Percentiles rank a stretch among this genome's conserved stretches.
phyloP scores from a whole-genome alignment of 768 basidiomycete species.

The Austroboletus eburneus region DNA sequence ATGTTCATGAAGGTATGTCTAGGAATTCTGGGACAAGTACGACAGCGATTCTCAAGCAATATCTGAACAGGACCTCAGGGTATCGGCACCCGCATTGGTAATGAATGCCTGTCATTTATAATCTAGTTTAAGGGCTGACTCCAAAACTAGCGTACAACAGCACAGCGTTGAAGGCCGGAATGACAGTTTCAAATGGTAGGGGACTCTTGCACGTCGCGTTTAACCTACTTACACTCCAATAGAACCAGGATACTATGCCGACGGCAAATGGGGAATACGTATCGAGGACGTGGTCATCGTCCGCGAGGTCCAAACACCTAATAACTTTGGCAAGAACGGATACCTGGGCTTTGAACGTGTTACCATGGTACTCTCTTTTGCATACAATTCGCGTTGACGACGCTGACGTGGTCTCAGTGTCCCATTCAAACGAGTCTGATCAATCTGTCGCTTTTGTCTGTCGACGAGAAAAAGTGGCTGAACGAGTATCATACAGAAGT shows the following conservation, averaged over 20 bases:
- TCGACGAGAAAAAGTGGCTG: conserved; percentile 75
- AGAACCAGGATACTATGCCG: conserved; percentile 92
- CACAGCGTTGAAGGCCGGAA: conserved; percentile 70
- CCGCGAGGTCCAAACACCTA: conserved; percentile 61
- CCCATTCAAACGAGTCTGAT: conserved; percentile 88
- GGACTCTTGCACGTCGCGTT: background rate
- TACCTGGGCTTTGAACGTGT: conserved; percentile 83
- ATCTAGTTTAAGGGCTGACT: background rate
- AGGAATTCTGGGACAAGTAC: background rate
- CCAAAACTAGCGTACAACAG: conserved; percentile 56
- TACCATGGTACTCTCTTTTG: conserved; percentile 63
- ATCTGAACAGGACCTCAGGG: conserved; percentile 48
- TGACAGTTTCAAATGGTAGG: conserved; percentile 83
- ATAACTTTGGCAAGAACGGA: conserved; percentile 77
- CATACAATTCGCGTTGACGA: background rate
- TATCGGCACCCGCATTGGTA: conserved; percentile 43
- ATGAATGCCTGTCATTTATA: background rate
- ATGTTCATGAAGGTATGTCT: conserved; percentile 75
- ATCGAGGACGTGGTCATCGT: conserved; percentile 90
- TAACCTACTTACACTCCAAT: background rate
- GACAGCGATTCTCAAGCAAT: conserved; percentile 4
- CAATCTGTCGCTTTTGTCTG: conserved; percentile 55
- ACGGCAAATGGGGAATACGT: conserved; percentile 88
- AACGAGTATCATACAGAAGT: conserved; percentile 80
- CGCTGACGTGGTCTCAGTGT: conserved; percentile 36